Percentiles rank a stretch among this genome's conserved stretches.
Conservation (phyloP, 208 protist species). For the Trypanosomatidae sp. region DNA sequence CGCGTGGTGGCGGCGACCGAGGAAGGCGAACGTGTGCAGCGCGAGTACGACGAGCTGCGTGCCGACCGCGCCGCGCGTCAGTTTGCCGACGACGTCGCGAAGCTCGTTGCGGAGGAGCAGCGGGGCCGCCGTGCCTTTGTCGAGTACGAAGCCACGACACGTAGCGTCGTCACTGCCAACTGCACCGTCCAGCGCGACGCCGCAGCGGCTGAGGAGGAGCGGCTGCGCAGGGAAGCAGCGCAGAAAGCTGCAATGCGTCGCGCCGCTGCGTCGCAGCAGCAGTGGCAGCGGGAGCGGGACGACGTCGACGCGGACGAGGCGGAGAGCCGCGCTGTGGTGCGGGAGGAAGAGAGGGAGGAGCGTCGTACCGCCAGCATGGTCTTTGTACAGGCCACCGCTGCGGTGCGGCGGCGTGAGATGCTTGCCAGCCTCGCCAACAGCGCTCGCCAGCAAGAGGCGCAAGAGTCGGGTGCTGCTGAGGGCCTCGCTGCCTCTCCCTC, state of each 20-base stretch:
- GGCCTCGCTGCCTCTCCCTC: no score
- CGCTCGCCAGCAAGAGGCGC: no score
- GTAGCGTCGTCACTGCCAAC: slow-evolving; percentile 10
- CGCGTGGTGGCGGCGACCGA: slow-evolving; percentile 32
- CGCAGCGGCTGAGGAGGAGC: no score
- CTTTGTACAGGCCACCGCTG: slow-evolving; percentile 22
- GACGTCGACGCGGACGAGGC: slow-evolving; percentile 45
- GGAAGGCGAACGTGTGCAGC: slow-evolving; percentile 34
- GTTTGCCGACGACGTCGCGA: slow-evolving; percentile 8
- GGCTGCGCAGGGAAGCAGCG: slow-evolving; percentile 7
- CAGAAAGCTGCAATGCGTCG: slow-evolving; percentile 10
- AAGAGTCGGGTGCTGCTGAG: no score
- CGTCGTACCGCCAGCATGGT: slow-evolving; percentile 23
- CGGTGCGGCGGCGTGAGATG: no score
- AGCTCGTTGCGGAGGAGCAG: slow-evolving; percentile 25
- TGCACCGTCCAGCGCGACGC: slow-evolving; percentile 7
- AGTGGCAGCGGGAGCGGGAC: slow-evolving; percentile 25
- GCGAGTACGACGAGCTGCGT: slow-evolving; percentile 28
- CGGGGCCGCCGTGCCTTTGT: slow-evolving; percentile 6
- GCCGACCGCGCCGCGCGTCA: slow-evolving; percentile 1
- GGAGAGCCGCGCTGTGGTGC: slow-evolving; percentile 34
- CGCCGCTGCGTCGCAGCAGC: slow-evolving; percentile 13
- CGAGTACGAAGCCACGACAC: slow-evolving; percentile 24
- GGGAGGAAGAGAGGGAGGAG: slow-evolving; percentile 47
- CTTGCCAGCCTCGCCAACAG: no score